These are phyloP conservation scores for Trametes polyzona DNA, from an alignment of 1,284 basidiomycete species.

Conservation along the genomic window DNA sequence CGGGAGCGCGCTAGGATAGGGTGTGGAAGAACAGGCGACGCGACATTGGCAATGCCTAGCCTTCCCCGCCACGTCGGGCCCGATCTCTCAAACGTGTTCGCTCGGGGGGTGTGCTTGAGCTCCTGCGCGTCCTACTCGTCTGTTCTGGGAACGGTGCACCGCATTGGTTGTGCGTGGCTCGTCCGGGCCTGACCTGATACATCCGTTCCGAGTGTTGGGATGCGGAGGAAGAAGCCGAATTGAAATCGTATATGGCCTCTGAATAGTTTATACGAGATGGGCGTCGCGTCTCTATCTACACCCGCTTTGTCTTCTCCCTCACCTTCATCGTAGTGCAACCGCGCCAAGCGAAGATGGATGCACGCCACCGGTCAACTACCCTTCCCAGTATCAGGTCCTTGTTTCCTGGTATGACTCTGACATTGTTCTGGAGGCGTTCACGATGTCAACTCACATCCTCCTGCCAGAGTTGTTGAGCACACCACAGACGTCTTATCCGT, in stretches of 20 bases:
- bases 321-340: background rate
- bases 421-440: background rate
- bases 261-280: background rate
- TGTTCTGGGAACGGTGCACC: background rate
- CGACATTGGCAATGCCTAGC: too few relatives aligned
- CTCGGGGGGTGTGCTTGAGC: background rate
- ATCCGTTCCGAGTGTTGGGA: background rate
- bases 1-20: too few relatives aligned
- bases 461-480: background rate
- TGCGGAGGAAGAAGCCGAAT: background rate
- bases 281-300: background rate
- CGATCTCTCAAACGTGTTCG: too few relatives aligned
- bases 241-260: background rate
- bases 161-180: background rate
- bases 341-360: too few relatives aligned
- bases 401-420: constrained; percentile 19
- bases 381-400: constrained; percentile 27
- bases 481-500: background rate
- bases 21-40: too few relatives aligned
- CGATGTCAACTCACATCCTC: background rate
- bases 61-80: too few relatives aligned
- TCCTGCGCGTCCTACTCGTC: background rate
- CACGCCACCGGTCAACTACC: background rate
- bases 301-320: background rate
- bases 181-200: background rate